These are phyloP conservation scores for Capsicum chinense DNA, from an alignment of 257 asterid species.

Conservation along the genomic window DNA sequence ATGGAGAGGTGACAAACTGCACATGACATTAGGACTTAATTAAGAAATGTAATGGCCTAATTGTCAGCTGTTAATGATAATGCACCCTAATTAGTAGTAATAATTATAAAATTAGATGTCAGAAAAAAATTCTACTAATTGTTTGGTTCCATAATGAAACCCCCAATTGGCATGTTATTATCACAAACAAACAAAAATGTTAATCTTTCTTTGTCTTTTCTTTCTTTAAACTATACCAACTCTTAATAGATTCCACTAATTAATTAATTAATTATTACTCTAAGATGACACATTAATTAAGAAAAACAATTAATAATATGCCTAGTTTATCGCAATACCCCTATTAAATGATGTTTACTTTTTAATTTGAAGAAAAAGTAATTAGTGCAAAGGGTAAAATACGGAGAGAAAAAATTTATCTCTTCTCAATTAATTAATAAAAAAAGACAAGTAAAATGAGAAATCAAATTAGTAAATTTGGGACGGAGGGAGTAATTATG, in stretches of 20 bases:
- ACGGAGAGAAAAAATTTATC: too few species aligned
- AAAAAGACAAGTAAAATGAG: too few species aligned
- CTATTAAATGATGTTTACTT: too few species aligned
- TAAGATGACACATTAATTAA: too few species aligned
- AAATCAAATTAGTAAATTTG: too few species aligned
- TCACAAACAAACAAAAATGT: slow-evolving; percentile 24
- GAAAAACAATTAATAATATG: too few species aligned
- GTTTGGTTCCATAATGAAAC: slow-evolving; percentile 22
- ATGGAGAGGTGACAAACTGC: slow-evolving; percentile 3
- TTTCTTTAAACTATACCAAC: slow-evolving; percentile 20
- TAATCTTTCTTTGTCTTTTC: slow-evolving; percentile 20
- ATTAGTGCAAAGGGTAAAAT: too few species aligned
- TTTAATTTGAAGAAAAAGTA: too few species aligned
- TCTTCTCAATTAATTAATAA: too few species aligned
- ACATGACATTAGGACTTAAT: slow-evolving; percentile 25
- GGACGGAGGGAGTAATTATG: neutral
- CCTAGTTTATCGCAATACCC: too few species aligned
- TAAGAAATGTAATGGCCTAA: slow-evolving; percentile 9
- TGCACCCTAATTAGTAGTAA: neutral
- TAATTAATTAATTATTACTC: neutral
- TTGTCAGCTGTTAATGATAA: slow-evolving; percentile 26
- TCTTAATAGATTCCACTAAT: slow-evolving; percentile 19
- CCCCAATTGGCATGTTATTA: slow-evolving; percentile 23
- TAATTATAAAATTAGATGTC: slow-evolving; percentile 18
- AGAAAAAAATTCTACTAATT: neutral